Base-by-base conservation (phyloP, 2,329 filamentous ascomycete genomes). In the Westerdykella aurantiaca region DNA sequence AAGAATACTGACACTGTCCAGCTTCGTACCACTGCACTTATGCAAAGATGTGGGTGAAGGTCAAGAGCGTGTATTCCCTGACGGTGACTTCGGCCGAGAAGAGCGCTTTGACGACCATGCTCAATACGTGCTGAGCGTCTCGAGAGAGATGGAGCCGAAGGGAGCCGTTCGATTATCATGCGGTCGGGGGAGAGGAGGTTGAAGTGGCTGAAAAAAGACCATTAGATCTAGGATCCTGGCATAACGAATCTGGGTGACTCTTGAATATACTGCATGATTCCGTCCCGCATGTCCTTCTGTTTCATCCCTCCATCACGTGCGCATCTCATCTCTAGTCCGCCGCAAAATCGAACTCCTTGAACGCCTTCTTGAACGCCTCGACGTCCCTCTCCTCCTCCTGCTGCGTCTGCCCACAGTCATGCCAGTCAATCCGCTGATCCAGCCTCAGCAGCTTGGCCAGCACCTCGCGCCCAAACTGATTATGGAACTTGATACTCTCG, bases 401-500 rank as follows among this genome's bases (percentile, higher is more conserved):
- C 45, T 83, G 74, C 0, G 79, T 79, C 70, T 97, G 90, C 25
- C 76, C 78, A 53, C 88, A 91, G 55, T 95, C 85, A 65, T 82
- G 83, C 93, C 93, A 98, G 53, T 88, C 76, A 41, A 84, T 71
- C n/a, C 93, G 76, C 37, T 80, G 72, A 65, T 96, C 88, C 37
- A 97, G 69, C 2, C 82, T 80, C 40, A 98, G 73, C 41, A 98
- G 72, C 69, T 95, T 96, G 1, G 88, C 91, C 64, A 97, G 72
- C 4, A 96, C 93, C 37, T 82, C 81, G 34, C 94, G 78, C 4
- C 87, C 89, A 59, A 95, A 97, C 62, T 97, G 91, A 37, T 96
- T 69, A 61, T 95, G 89, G 63, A 98, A 97, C 12, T 85, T 80
- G 50, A 85, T 79, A 14, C 80, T 81, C 21, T 81, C 72, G 46